Evolutionary conservation across 176 grass and related monocot species (phyloP), one percentile per base, ranked within the genome.

Genomic region (Tillandsia fasciculata): DNA sequence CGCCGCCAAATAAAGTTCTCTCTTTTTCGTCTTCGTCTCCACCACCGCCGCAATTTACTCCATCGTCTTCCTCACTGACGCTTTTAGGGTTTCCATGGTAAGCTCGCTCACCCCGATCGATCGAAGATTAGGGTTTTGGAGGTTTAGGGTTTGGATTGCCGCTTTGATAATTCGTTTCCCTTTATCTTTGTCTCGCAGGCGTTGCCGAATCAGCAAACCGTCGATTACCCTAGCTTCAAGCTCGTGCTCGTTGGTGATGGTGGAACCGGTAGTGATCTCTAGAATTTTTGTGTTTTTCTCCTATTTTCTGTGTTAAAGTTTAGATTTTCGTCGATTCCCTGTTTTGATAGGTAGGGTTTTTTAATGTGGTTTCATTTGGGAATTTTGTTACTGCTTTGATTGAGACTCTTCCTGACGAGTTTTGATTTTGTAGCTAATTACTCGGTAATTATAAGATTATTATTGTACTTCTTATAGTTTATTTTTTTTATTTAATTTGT

Each of bases 171-270:
- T 2, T 8, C 54, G n/a, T 56, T n/a, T n/a, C 53, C 15, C 53
- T 13, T 13, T 3, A 2, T 57, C 53, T 17, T 6, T 71, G 6
- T 26, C 4, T 54, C 9, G 51, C 69, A 56, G 68, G 68, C 68
- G 15, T 53, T 70, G 50, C 68, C 50, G 68, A 70, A 70, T 70
- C 50, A 70, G 50, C 68, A 70, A 14, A 70, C 68, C 3, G 68
- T 70, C 18, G 68, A 70, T 48, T 70, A 53, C 50, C 68, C 68
- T 8, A 70, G 20, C 20, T 70, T 70, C 51, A 70, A 70, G 68
- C 68, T 70, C 24, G 68, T 70, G 26, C 48, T 70, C n/a, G 68
- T 70, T 11, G 50, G 68, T 2, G 68, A 70, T 70, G 68, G 68
- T 23, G 68, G 67, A 15, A 70, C 68, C 2, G 50, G 68, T 56